Conservation (phyloP, 2,329 filamentous ascomycete genomes). For the Penicillium sp. region DNA sequence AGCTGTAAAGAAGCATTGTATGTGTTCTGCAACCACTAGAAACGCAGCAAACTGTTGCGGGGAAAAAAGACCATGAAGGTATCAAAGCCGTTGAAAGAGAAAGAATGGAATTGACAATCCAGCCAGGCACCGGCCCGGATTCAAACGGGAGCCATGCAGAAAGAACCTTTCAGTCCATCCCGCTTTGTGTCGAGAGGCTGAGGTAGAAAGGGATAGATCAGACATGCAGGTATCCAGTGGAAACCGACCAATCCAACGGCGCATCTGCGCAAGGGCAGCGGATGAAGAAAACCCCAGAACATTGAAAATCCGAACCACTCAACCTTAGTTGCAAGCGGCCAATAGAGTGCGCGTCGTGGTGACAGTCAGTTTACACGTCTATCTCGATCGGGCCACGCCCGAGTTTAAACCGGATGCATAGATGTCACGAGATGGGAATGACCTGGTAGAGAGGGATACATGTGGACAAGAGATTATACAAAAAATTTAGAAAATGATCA, state of each 20-base stretch:
- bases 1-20: neutral
- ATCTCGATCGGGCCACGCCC: too few species aligned
- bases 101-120: slow-evolving; percentile 14
- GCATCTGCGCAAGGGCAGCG: neutral
- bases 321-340: too few species aligned
- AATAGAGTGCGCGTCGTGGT: too few species aligned
- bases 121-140: slow-evolving; percentile 8
- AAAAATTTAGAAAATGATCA: too few species aligned
- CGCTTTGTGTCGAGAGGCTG: slow-evolving; percentile 3
- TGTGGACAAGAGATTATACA: slow-evolving; percentile 7
- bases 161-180: slow-evolving; percentile 4
- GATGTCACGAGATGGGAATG: too few species aligned
- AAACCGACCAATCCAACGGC: neutral
- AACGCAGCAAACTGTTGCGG: too few species aligned
- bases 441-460: too few species aligned
- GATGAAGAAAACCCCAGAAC: neutral
- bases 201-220: slow-evolving; percentile 9
- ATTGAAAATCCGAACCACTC: neutral
- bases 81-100: neutral
- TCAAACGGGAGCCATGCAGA: slow-evolving; percentile 8
- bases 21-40: too few species aligned
- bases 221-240: slow-evolving; percentile 10
- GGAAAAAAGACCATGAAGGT: neutral
- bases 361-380: too few species aligned
- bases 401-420: too few species aligned